Conservation (phyloP, 2,329 filamentous ascomycete genomes). For the Proliferodiscus dingleyae region DNA sequence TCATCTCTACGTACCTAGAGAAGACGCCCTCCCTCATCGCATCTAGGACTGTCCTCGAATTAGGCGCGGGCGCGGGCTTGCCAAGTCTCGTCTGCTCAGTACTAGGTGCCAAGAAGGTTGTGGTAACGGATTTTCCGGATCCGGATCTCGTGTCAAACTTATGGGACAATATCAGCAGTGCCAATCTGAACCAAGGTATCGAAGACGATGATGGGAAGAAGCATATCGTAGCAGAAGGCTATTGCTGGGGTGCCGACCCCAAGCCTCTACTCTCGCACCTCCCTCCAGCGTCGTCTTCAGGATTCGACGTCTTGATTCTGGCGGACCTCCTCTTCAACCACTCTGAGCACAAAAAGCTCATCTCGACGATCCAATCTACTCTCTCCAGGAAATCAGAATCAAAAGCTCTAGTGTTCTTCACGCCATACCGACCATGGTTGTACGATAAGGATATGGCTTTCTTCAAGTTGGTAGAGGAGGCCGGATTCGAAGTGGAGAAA, state of each 20-base stretch:
- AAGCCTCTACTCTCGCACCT: slow-evolving; percentile 55
- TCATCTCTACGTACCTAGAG: slow-evolving; percentile 75
- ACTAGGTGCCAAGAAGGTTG: slow-evolving; percentile 63
- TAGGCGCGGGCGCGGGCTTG: slow-evolving; percentile 83
- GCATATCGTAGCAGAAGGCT: slow-evolving; percentile 59
- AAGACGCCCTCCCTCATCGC: slow-evolving; percentile 57
- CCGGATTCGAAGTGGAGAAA: slow-evolving; percentile 73
- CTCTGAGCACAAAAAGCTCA: slow-evolving; percentile 74
- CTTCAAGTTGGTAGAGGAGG: slow-evolving; percentile 69
- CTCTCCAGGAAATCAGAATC: slow-evolving; percentile 43
- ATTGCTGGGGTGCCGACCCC: slow-evolving; percentile 74
- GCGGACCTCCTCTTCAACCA: slow-evolving; percentile 91
- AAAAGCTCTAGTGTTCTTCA: slow-evolving; percentile 81
- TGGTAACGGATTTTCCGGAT: slow-evolving; percentile 89
- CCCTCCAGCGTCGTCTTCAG: slow-evolving; percentile 22
- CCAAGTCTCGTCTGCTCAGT: slow-evolving; percentile 74
- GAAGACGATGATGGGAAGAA: slow-evolving; percentile 14
- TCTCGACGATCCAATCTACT: slow-evolving; percentile 65
- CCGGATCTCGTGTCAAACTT: slow-evolving; percentile 77
- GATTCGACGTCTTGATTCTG: slow-evolving; percentile 78
- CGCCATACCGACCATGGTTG: slow-evolving; percentile 89
- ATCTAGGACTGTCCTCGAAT: slow-evolving; percentile 71
- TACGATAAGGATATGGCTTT: slow-evolving; percentile 79
- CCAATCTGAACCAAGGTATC: slow-evolving; percentile 5
- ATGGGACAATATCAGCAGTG: slow-evolving; percentile 61